These are phyloP conservation scores for Musa itinerans DNA, from an alignment of 176 grass and related monocot genomes.

Conservation along the genomic window DNA sequence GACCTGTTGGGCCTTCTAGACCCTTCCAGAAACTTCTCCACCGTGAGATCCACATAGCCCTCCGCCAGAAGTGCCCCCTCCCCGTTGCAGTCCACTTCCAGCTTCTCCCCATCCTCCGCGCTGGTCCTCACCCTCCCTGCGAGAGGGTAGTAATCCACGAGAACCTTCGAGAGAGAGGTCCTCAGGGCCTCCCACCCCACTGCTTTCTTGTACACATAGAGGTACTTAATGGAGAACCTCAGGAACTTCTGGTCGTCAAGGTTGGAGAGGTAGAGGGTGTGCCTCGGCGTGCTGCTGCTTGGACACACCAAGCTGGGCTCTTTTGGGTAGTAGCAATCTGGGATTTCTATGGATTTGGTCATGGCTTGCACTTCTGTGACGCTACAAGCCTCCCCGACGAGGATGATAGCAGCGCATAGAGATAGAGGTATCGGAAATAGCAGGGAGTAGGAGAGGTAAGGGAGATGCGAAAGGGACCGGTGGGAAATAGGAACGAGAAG, in stretches of 20 bases:
- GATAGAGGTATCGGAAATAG: too few species aligned
- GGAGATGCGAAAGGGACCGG: too few species aligned
- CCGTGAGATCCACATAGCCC: conserved; percentile 29
- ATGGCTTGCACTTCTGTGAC: too few species aligned
- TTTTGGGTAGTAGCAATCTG: conserved; percentile 41
- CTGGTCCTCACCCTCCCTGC: conserved; percentile 45
- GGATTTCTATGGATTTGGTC: not conserved
- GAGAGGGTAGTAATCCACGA: conserved; percentile 85
- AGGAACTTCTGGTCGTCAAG: conserved; percentile 93
- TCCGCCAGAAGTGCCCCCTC: conserved; percentile 54
- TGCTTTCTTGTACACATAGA: conserved; percentile 46
- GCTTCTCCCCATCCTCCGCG: conserved; percentile 33
- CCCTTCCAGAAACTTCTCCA: conserved; percentile 33
- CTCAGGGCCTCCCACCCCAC: conserved; percentile 24
- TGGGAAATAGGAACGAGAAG: too few species aligned
- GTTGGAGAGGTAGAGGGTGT: conserved; percentile 68
- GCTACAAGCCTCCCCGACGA: too few species aligned
- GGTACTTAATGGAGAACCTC: conserved; percentile 96
- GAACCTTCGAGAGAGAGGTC: conserved; percentile 32
- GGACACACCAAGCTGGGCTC: conserved; percentile 39
- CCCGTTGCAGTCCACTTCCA: conserved; percentile 74
- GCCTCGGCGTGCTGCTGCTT: conserved; percentile 30
- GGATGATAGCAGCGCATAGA: too few species aligned
- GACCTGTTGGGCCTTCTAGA: conserved; percentile 41
- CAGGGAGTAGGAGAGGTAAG: too few species aligned